A percentile compares a stretch with the other conserved stretches of the same genome.
Conservation (phyloP, 331 rosid species). For the Prunus yedoensis region DNA sequence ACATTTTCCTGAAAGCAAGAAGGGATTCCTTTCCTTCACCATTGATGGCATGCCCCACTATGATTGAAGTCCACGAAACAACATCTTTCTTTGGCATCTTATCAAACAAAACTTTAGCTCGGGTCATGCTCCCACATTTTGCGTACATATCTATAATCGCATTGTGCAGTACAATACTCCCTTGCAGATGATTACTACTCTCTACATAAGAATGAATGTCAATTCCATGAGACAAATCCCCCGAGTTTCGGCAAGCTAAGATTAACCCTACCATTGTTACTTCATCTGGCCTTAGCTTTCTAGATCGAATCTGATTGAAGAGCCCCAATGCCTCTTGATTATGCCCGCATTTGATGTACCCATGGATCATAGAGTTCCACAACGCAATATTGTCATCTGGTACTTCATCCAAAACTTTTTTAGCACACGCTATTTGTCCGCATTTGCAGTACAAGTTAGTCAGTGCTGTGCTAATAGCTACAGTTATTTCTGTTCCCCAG, state of each 20-base stretch:
- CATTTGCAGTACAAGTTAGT: conserved; percentile 23
- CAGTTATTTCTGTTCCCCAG: conserved; percentile 5
- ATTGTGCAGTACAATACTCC: conserved; percentile 24
- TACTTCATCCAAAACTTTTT: conserved; percentile 6
- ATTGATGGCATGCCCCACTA: conserved; percentile 28
- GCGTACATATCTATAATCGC: conserved; percentile 38
- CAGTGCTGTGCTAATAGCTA: not conserved
- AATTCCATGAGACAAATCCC: conserved; percentile 14
- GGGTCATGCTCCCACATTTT: conserved; percentile 34
- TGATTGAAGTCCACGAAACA: conserved; percentile 27
- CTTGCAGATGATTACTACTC: conserved; percentile 7
- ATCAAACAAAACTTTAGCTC: conserved; percentile 26
- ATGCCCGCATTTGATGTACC: conserved; percentile 5
- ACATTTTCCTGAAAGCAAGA: conserved; percentile 17
- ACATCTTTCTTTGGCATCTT: conserved; percentile 24
- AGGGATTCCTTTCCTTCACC: conserved; percentile 22
- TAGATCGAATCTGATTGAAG: conserved; percentile 14
- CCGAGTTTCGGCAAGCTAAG: conserved; percentile 28
- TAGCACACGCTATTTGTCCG: conserved; percentile 18
- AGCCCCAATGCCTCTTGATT: conserved; percentile 17
- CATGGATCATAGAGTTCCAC: conserved; percentile 31
- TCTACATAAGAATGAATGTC: conserved; percentile 23
- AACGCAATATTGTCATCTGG: conserved; percentile 15
- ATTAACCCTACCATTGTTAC: conserved; percentile 25
- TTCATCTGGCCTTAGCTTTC: conserved; percentile 26